Evolutionary conservation across 495 filamentous ascomycete species (phyloP), one percentile per base, ranked within the genome.

Genomic region (Hypoxylon fuscum): DNA sequence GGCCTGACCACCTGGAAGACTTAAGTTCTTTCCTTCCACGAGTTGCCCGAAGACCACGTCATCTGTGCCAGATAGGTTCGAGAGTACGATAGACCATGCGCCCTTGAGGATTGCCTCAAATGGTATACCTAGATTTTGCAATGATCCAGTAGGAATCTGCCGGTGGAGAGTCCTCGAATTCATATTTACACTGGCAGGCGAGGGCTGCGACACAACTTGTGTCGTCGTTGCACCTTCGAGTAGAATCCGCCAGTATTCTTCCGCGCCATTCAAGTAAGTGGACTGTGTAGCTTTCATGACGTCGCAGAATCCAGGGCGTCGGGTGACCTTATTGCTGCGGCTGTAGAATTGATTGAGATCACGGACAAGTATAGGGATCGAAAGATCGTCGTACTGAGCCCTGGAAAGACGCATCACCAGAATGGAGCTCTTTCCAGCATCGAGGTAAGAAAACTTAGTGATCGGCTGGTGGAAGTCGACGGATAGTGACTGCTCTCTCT

Each of bases 41-140:
- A 80, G 53, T 52, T 81, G 74, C n/a, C 79, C 79, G 47, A 82
- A 82, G 11, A 81, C 75, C 12, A 82, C 74, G 6, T 81, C 79
- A 15, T 74, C 67, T 0, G 66, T 70, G 0, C 69, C 73, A 9
- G 75, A 76, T 37, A 79, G 62, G 0, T 67, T 64, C 10, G 73
- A 69, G 18, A 78, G 66, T 2, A 78, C 55, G 10, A 80, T 68
- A 1, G 77, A 77, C 79, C 79, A 82, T 1, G 79, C 77, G 1
- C 68, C 72, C 49, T 79, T 81, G 18, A 82, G 72, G 2, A 82
- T 68, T 0, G 78, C 74, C 40, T 80, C 75, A 29, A 79, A 72
- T 8, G 61, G 56, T 22, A 72, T 62, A 51, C 65, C 70, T 12
- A 66, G 35, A n/a, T 62, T 57, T 21, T 64, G 64, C 3, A 71